A percentile compares a stretch with the other conserved stretches of the same genome.
Conservation (phyloP, 2,329 filamentous ascomycete genomes). For the Huntiella omanensis region DNA sequence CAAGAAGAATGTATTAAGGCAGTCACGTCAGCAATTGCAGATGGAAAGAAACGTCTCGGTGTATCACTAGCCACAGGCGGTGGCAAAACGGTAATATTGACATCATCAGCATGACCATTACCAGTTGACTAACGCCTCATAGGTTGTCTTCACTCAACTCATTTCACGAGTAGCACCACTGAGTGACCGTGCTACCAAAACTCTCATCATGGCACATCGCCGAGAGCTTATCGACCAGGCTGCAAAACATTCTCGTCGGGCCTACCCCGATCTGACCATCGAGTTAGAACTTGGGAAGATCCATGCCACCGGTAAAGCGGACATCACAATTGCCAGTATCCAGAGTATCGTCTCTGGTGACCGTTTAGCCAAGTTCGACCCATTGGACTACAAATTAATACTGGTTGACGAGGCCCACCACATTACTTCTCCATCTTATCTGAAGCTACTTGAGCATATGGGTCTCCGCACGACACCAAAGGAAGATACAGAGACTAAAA, state of each 20-base stretch:
- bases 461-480: constrained; percentile 33
- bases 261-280: constrained; percentile 63
- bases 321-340: constrained; percentile 87
- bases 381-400: constrained; percentile 64
- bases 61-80: constrained; percentile 75
- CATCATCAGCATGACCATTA: constrained; percentile 1
- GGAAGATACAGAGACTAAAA: constrained; percentile 20
- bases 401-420: constrained; percentile 95
- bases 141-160: constrained; percentile 92
- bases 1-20: constrained; percentile 84
- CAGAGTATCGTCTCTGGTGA: constrained; percentile 62
- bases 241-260: constrained; percentile 58
- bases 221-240: constrained; percentile 91
- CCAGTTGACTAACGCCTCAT: background rate
- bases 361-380: constrained; percentile 68
- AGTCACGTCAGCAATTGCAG: constrained; percentile 47
- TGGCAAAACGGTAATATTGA: constrained; percentile 55
- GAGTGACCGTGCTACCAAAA: constrained; percentile 44
- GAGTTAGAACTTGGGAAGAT: constrained; percentile 81
- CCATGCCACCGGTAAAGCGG: constrained; percentile 59
- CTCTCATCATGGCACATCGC: constrained; percentile 79
- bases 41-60: constrained; percentile 62
- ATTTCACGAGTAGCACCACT: constrained; percentile 54
- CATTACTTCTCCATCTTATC: constrained; percentile 70
- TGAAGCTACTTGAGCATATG: constrained; percentile 61